Evolutionary conservation across 176 grass and related monocot species (phyloP).

Genomic region (Saccharum officinarum): DNA sequence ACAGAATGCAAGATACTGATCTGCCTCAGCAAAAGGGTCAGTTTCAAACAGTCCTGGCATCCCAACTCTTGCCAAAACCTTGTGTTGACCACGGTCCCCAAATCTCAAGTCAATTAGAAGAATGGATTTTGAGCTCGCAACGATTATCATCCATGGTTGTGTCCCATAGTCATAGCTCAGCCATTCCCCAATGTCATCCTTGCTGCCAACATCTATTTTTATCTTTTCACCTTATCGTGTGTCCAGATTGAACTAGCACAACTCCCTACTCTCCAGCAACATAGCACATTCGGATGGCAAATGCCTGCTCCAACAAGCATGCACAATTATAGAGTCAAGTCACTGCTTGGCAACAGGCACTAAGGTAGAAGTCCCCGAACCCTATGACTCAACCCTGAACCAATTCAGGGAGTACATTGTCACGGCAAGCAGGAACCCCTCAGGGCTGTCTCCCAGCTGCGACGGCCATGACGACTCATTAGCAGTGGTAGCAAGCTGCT

Average conservation of each 20-base stretch:
- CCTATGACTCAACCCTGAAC: slow-evolving; percentile 60
- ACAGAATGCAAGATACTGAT: slow-evolving; percentile 75
- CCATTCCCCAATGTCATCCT: slow-evolving; percentile 45
- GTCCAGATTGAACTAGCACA: slow-evolving; percentile 76
- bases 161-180: slow-evolving; percentile 76
- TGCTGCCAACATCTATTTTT: slow-evolving; percentile 40
- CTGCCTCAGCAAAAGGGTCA: slow-evolving; percentile 38
- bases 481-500: slow-evolving; percentile 41
- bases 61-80: slow-evolving; percentile 52
- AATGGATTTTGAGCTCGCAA: slow-evolving; percentile 49
- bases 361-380: slow-evolving; percentile 22
- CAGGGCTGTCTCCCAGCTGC: not conserved
- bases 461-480: slow-evolving; percentile 18
- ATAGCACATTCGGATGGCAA: slow-evolving; percentile 46
- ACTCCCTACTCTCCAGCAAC: slow-evolving; percentile 65
- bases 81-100: slow-evolving; percentile 21
- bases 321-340: slow-evolving; percentile 53
- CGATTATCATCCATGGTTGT: slow-evolving; percentile 63
- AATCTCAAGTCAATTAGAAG: slow-evolving; percentile 71
- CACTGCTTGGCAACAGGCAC: slow-evolving; percentile 51
- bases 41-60: slow-evolving; percentile 49
- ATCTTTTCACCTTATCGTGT: slow-evolving; percentile 45
- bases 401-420: slow-evolving; percentile 75
- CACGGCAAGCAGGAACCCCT: slow-evolving; percentile 71
- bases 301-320: slow-evolving; percentile 81